Conservation (phyloP, 192 early-diverging fungal species). For the Dissophora ornata region DNA sequence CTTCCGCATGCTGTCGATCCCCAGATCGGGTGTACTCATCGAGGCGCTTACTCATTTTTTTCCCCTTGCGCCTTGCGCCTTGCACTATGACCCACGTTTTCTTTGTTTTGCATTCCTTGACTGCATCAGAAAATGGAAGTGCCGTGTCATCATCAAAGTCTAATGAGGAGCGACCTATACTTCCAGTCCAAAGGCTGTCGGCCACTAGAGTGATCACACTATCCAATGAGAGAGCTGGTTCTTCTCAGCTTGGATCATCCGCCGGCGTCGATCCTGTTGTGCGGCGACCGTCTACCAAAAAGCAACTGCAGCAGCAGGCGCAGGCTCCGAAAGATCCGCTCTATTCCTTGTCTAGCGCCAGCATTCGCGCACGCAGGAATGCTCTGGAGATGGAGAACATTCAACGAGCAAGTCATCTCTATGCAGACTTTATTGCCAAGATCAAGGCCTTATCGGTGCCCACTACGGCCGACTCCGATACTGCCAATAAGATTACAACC, state of each 20-base stretch:
- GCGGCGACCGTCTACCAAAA: constrained; percentile 17
- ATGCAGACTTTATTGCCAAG: constrained; percentile 37
- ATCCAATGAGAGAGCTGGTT: neutral
- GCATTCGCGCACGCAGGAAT: constrained; percentile 51
- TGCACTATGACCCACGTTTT: no score
- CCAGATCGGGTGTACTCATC: no score
- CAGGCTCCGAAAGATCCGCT: constrained; percentile 35
- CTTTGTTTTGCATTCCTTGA: neutral
- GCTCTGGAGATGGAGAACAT: constrained; percentile 50
- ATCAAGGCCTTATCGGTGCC: constrained; percentile 20
- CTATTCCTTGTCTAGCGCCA: constrained; percentile 50
- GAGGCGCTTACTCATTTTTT: no score
- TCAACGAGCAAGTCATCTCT: constrained; percentile 39
- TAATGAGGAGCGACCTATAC: constrained; percentile 5
- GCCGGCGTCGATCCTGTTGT: constrained; percentile 1
- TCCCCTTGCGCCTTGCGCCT: no score
- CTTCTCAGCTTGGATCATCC: no score
- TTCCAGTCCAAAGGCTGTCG: neutral
- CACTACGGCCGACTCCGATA: neutral
- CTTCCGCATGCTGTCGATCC: no score
- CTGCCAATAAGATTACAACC: constrained; percentile 3
- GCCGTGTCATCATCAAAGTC: neutral
- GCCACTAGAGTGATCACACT: neutral
- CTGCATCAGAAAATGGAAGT: neutral
- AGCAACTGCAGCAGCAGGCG: constrained; percentile 12